Percentiles rank a stretch among this genome's conserved stretches.
phyloP scores from a whole-genome alignment of 495 filamentous ascomycete species.

The Neurospora tetrasperma region DNA sequence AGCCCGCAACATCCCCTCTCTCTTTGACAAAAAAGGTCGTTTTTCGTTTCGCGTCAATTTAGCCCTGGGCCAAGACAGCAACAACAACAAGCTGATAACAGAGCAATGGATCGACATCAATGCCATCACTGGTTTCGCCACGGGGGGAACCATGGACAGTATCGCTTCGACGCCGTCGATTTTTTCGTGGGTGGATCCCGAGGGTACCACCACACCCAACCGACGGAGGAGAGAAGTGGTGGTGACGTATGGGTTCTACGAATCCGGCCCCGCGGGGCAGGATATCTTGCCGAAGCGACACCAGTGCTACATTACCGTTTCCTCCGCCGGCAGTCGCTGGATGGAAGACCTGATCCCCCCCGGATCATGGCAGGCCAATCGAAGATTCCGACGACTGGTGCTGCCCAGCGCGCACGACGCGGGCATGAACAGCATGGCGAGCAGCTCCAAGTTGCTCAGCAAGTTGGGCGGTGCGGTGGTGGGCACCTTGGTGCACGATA shows the following conservation, averaged over 20 bases:
- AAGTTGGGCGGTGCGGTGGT: conserved; percentile 30
- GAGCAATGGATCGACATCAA: conserved; percentile 38
- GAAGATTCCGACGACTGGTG: conserved; percentile 37
- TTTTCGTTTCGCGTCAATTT: conserved; percentile 39
- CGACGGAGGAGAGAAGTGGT: conserved; percentile 15
- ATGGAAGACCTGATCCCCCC: conserved; percentile 34
- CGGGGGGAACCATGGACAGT: conserved; percentile 36
- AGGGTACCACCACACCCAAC: neutral
- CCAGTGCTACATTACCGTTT: conserved; percentile 43
- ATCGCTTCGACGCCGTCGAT: conserved; percentile 35
- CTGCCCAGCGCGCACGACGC: conserved; percentile 40
- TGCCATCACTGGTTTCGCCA: conserved; percentile 35
- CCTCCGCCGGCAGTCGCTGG: conserved; percentile 35
- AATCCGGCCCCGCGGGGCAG: conserved; percentile 32
- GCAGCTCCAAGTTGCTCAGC: conserved; percentile 27
- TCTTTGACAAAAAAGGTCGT: conserved; percentile 36
- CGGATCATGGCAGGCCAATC: conserved; percentile 29
- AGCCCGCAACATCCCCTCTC: conserved; percentile 26
- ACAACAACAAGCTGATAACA: neutral
- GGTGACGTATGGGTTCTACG: conserved; percentile 42
- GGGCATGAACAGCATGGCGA: conserved; percentile 47
- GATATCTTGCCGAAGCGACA: conserved; percentile 36
- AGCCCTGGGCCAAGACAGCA: neutral
- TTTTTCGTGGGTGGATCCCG: conserved; percentile 20
- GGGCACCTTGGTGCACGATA: conserved; percentile 23